phyloP scores from a whole-genome alignment of 305 asterid genomes.

The Solanum hybrid region DNA sequence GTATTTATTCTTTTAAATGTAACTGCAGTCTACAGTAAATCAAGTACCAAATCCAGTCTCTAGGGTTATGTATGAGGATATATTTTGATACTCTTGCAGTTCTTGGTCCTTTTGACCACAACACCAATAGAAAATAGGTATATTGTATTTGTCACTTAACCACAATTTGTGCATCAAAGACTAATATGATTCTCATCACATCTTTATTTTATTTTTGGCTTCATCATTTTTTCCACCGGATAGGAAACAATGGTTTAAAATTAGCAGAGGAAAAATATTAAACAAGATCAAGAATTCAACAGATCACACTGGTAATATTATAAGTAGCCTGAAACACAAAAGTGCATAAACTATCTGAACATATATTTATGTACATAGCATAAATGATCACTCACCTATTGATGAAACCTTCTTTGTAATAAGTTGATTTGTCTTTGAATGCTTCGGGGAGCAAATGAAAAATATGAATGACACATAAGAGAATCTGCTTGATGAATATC shows the following conservation, averaged over 20 bases:
- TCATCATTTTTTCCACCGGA: neutral
- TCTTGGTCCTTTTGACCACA: neutral
- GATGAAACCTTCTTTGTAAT: slow-evolving; percentile 46
- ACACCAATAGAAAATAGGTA: neutral
- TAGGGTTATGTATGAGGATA: neutral
- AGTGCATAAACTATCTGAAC: neutral
- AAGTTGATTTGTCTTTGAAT: slow-evolving; percentile 29
- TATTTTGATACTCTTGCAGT: neutral
- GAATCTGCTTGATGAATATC: slow-evolving; percentile 45
- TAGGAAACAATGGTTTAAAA: neutral
- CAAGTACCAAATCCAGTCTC: neutral
- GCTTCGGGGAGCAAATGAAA: slow-evolving; percentile 33
- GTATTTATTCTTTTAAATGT: neutral
- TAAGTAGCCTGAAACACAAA: slow-evolving; percentile 2
- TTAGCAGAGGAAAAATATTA: neutral
- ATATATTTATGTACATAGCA: neutral
- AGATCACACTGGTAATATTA: neutral
- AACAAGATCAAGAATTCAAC: neutral
- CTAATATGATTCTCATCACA: neutral
- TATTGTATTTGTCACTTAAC: neutral
- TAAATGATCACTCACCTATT: slow-evolving; percentile 37
- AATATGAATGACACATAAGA: slow-evolving; percentile 50
- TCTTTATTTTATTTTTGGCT: neutral
- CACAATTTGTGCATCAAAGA: neutral
- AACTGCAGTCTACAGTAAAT: neutral